These are phyloP conservation scores for Arxiozyma heterogenica DNA, from an alignment of 1,139 yeast genomes.

Conservation along the genomic window DNA sequence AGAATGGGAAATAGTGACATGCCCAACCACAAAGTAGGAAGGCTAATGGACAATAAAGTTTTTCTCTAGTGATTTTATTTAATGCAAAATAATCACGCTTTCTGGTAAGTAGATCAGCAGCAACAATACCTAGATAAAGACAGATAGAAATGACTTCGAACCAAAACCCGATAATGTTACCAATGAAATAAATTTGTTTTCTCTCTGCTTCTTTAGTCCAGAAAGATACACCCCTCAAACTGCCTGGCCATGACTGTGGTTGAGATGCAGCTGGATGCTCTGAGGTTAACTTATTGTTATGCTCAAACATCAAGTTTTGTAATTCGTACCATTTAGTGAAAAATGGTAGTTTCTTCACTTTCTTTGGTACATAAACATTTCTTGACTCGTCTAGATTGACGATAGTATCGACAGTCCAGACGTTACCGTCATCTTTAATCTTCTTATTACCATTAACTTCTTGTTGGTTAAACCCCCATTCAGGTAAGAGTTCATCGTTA, in stretches of 20 bases:
- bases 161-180: slow-evolving; percentile 93
- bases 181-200: slow-evolving; percentile 79
- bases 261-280: slow-evolving; percentile 95
- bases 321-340: slow-evolving; percentile 82
- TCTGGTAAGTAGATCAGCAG: slow-evolving; percentile 70
- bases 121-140: slow-evolving; percentile 49
- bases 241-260: slow-evolving; percentile 92
- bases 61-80: slow-evolving; percentile 55
- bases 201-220: slow-evolving; percentile 70
- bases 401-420: slow-evolving; percentile 74
- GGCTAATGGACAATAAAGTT: slow-evolving; percentile 71
- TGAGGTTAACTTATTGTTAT: slow-evolving; percentile 75
- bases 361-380: slow-evolving; percentile 45
- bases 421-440: slow-evolving; percentile 52
- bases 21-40: slow-evolving; percentile 84
- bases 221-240: slow-evolving; percentile 86
- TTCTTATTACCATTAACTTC: slow-evolving; percentile 95
- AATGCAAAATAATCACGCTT: slow-evolving; percentile 61
- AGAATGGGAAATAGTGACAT: slow-evolving; percentile 85
- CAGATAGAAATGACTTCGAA: slow-evolving; percentile 62
- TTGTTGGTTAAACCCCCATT: slow-evolving; percentile 87
- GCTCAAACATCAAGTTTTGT: slow-evolving; percentile 82
- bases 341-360: slow-evolving; percentile 55
- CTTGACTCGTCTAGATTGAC: slow-evolving; percentile 58
- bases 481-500: slow-evolving; percentile 71